Conservation (phyloP, 257 asterid species). For the Nemophila menziesii region DNA sequence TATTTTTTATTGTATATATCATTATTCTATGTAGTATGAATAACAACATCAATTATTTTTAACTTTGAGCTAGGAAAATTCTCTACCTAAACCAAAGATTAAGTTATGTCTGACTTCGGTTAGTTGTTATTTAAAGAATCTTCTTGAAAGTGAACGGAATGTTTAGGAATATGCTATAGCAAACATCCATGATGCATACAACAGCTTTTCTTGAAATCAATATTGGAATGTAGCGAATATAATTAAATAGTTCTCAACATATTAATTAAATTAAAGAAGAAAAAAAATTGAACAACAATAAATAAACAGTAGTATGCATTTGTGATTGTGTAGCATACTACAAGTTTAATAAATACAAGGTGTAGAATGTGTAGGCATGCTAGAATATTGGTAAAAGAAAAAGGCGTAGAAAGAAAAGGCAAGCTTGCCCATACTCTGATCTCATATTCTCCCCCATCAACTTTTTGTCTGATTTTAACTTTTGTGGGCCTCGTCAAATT, state of each 20-base stretch:
- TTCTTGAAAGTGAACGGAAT: slow-evolving; percentile 19
- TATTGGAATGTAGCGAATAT: slow-evolving; percentile 37
- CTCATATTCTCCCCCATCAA: slow-evolving; percentile 43
- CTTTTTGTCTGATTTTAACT: slow-evolving; percentile 40
- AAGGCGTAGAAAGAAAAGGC: slow-evolving; percentile 26
- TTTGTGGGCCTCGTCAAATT: slow-evolving; percentile 31
- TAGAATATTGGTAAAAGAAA: slow-evolving; percentile 21
- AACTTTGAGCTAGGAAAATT: too few species aligned
- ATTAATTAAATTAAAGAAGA: too few species aligned
- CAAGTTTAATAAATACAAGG: slow-evolving; percentile 18
- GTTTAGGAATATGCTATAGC: slow-evolving; percentile 5
- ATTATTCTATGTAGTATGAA: too few species aligned
- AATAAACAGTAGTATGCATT: slow-evolving; percentile 3
- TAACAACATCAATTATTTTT: too few species aligned
- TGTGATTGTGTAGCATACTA: slow-evolving; percentile 8
- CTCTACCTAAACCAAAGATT: slow-evolving; percentile 14
- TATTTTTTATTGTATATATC: too few species aligned
- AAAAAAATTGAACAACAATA: slow-evolving; percentile 5
- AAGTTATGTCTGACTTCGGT: not conserved
- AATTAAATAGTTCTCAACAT: slow-evolving; percentile 5
- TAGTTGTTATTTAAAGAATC: slow-evolving; percentile 17
- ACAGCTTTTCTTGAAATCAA: slow-evolving; percentile 39
- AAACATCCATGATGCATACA: slow-evolving; percentile 24
- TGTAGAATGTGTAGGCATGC: slow-evolving; percentile 27
- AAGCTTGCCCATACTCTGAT: slow-evolving; percentile 65